These are phyloP conservation scores for Annulohypoxylon stygium DNA, from an alignment of 495 filamentous ascomycete genomes.

Conservation along the genomic window DNA sequence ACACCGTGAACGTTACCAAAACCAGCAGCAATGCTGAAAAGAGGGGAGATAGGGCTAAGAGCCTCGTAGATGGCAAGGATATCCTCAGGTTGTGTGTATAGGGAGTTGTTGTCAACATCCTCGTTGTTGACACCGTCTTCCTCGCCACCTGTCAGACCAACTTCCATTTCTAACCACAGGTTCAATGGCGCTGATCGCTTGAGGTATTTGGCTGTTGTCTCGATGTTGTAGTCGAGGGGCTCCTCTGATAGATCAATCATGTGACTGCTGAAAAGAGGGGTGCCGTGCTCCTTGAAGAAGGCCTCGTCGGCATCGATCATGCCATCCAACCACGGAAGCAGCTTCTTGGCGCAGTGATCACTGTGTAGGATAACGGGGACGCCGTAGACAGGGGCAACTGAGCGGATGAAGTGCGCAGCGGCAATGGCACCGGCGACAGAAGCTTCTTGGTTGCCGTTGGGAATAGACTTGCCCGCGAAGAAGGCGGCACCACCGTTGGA, in stretches of 20 bases:
- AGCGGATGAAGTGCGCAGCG: slow-evolving; percentile 92
- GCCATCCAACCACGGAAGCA: slow-evolving; percentile 95
- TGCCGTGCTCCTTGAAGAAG: slow-evolving; percentile 91
- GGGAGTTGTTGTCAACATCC: slow-evolving; percentile 90
- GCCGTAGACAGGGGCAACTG: slow-evolving; percentile 87
- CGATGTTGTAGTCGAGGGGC: slow-evolving; percentile 86
- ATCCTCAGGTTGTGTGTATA: slow-evolving; percentile 98
- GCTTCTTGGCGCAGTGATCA: slow-evolving; percentile 93
- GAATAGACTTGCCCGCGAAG: slow-evolving; percentile 94
- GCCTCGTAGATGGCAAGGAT: slow-evolving; percentile 89
- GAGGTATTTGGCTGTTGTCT: slow-evolving; percentile 89
- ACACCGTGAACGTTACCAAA: slow-evolving; percentile 99
- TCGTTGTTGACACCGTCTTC: slow-evolving; percentile 94
- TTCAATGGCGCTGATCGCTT: slow-evolving; percentile 94
- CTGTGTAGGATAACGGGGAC: slow-evolving; percentile 93
- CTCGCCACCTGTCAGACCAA: slow-evolving; percentile 94
- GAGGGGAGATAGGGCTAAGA: slow-evolving; percentile 83
- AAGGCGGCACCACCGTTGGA: slow-evolving; percentile 95
- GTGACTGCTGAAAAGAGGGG: slow-evolving; percentile 94
- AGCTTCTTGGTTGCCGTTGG: slow-evolving; percentile 86
- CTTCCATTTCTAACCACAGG: slow-evolving; percentile 99
- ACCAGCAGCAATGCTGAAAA: slow-evolving; percentile 97
- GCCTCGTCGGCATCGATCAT: slow-evolving; percentile 92
- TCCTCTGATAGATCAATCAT: slow-evolving; percentile 96
- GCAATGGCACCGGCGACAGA: slow-evolving; percentile 90